These are phyloP conservation scores for Beta vulgaris DNA, from an alignment of 148 eudicot genomes.

Conservation along the genomic window DNA sequence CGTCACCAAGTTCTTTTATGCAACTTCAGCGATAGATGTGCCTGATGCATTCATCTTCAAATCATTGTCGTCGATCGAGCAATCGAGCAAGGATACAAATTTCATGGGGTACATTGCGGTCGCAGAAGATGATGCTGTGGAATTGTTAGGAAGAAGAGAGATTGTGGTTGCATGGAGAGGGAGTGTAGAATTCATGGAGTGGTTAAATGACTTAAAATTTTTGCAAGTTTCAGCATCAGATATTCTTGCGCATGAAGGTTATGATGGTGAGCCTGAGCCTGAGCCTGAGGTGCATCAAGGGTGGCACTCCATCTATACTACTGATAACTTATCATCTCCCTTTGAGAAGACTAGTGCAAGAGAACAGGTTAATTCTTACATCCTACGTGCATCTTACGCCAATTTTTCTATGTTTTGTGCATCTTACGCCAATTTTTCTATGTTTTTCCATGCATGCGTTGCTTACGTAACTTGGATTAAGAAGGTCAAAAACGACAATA, in stretches of 20 bases:
- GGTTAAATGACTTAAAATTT: constrained; percentile 56
- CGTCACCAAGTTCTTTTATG: constrained; percentile 40
- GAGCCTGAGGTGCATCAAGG: constrained; percentile 39
- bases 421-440: too few relatives aligned
- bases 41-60: constrained; percentile 41
- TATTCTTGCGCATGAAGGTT: constrained; percentile 25
- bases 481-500: too few relatives aligned
- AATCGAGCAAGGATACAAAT: constrained; percentile 48
- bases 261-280: constrained; percentile 15
- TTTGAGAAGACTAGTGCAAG: constrained; percentile 50
- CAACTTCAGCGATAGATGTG: constrained; percentile 38
- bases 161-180: constrained; percentile 82
- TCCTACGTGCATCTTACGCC: background rate
- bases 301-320: constrained; percentile 48
- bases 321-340: constrained; percentile 37
- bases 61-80: constrained; percentile 38
- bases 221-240: constrained; percentile 37
- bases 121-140: constrained; percentile 45
- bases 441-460: too few relatives aligned
- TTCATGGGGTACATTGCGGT: constrained; percentile 75
- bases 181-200: constrained; percentile 39
- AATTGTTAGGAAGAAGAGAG: constrained; percentile 58
- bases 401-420: too few relatives aligned
- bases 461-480: too few relatives aligned
- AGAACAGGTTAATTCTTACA: constrained; percentile 36